Evolutionary conservation across 2,329 filamentous ascomycete species (phyloP).

Genomic region (Pseudogymnoascus sp.): DNA sequence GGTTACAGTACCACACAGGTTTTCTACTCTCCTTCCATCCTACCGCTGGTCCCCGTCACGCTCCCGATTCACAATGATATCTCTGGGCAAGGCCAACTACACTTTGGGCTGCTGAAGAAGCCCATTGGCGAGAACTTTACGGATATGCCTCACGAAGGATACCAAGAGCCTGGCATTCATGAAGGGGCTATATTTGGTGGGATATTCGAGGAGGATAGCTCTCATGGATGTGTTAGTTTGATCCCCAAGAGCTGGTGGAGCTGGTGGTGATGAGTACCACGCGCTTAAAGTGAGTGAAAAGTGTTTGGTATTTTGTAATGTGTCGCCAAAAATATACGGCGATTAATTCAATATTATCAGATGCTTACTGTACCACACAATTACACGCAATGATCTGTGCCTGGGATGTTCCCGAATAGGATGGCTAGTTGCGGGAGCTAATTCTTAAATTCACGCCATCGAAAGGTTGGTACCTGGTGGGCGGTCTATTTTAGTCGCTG

Average conservation of each 20-base stretch:
- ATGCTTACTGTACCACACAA: background rate
- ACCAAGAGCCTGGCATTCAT: constrained; percentile 40
- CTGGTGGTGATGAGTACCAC: background rate
- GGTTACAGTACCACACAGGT: constrained; percentile 43
- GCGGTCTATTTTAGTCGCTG: too few species aligned
- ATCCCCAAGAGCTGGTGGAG: background rate
- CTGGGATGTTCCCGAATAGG: background rate
- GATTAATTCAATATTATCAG: too few species aligned
- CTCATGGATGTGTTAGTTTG: constrained; percentile 32
- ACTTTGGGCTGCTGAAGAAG: constrained; percentile 57
- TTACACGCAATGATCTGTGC: background rate
- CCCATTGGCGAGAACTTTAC: constrained; percentile 34
- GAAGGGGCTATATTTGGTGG: constrained; percentile 46
- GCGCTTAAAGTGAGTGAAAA: background rate
- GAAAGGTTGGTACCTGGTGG: too few species aligned
- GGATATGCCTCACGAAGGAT: constrained; percentile 41
- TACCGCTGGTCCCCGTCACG: constrained; percentile 40
- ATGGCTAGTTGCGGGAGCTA: too few species aligned
- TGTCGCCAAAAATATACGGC: background rate
- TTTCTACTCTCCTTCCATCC: constrained; percentile 44
- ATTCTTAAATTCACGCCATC: too few species aligned
- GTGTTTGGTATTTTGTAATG: background rate
- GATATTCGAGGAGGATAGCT: constrained; percentile 45
- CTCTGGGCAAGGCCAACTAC: constrained; percentile 50
- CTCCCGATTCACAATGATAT: constrained; percentile 41